Percentiles rank a stretch among this genome's conserved stretches.
phyloP scores from a whole-genome alignment of 2,329 filamentous ascomycete species.

The Cadophora sp. region DNA sequence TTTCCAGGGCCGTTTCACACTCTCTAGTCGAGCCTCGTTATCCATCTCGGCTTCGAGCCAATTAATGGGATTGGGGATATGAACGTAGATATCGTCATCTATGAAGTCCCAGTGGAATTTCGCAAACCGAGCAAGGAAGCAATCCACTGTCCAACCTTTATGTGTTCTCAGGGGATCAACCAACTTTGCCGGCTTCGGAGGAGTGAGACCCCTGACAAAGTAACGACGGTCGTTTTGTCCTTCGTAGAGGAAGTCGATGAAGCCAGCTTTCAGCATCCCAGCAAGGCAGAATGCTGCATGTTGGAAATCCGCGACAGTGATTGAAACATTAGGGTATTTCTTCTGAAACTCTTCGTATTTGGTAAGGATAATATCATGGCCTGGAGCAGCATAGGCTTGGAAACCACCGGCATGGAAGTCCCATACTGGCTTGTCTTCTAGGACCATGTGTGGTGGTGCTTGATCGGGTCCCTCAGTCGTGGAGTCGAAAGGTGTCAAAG shows the following conservation, averaged over 20 bases:
- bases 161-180: constrained; percentile 13
- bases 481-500: not conserved
- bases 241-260: constrained; percentile 22
- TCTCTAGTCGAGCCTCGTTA: not conserved
- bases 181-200: not conserved
- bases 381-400: constrained; percentile 9
- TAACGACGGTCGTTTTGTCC: constrained; percentile 17
- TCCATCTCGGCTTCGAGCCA: constrained; percentile 29
- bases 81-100: not conserved
- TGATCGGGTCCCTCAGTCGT: not conserved
- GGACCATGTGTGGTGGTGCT: not conserved
- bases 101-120: constrained; percentile 16
- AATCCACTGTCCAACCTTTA: constrained; percentile 28
- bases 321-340: not conserved
- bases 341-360: not conserved
- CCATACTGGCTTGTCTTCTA: constrained; percentile 7
- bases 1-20: not conserved
- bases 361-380: not conserved
- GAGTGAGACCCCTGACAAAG: not conserved
- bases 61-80: constrained; percentile 24
- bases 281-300: constrained; percentile 25
- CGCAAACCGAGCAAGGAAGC: constrained; percentile 26
- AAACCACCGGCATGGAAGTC: constrained; percentile 11
- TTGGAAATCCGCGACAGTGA: constrained; percentile 17
- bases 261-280: constrained; percentile 19